Evolutionary conservation across 306 rosid genomes (phyloP).

Genomic region (Aeschynomene evenia): DNA sequence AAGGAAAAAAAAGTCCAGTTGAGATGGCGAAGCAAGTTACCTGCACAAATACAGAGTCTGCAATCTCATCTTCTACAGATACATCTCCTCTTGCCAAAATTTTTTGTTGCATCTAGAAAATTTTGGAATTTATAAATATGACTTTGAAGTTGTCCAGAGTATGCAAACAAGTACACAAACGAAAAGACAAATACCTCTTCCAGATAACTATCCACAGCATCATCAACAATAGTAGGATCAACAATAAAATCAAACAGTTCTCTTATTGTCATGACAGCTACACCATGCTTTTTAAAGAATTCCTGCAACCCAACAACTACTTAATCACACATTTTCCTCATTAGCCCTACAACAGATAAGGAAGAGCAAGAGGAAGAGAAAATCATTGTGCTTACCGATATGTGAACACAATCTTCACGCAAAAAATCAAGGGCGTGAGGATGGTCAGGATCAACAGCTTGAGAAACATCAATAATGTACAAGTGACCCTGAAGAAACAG

Average conservation of each 20-base stretch:
- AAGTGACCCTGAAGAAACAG: constrained; percentile 71
- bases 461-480: constrained; percentile 91
- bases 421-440: constrained; percentile 85
- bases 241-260: constrained; percentile 90
- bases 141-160: constrained; percentile 21
- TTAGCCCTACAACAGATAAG: not conserved
- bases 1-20: not conserved
- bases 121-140: constrained; percentile 1
- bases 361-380: not conserved
- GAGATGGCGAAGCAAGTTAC: constrained; percentile 36
- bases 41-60: constrained; percentile 76
- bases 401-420: constrained; percentile 74
- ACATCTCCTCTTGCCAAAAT: constrained; percentile 59
- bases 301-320: constrained; percentile 51
- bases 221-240: constrained; percentile 77
- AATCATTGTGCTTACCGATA: constrained; percentile 56
- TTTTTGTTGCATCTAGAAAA: constrained; percentile 61
- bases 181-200: constrained; percentile 57
- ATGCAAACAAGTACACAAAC: not conserved
- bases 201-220: constrained; percentile 69
- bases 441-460: constrained; percentile 89
- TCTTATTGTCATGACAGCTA: constrained; percentile 84
- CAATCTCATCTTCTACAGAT: constrained; percentile 79
- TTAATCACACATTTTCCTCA: constrained; percentile 11
- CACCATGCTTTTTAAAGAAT: constrained; percentile 80